Evolutionary conservation across 2,329 filamentous ascomycete species (phyloP), one percentile per base, ranked within the genome.

Genomic region (Sporothrix curviconia): DNA sequence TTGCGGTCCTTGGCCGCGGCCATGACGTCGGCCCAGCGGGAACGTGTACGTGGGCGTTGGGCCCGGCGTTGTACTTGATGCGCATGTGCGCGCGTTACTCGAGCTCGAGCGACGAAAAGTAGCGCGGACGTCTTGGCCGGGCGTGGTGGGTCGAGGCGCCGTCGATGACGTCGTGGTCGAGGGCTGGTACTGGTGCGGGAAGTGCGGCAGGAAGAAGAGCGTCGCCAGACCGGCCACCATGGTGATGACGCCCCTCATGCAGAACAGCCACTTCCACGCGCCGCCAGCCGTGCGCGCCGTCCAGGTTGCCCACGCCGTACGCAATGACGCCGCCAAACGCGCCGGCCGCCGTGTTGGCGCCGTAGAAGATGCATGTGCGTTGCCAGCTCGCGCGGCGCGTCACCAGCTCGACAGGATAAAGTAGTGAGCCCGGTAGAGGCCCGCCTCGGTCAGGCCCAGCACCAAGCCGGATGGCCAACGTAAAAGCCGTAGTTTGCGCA

Each of bases 371-470:
- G 55, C n/a, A 63, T 60, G 36, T 61, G 56, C 19, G 59, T 40
- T 22, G 60, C 59, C 17, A 65, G 52, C 50, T 65, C 63, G 3
- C 34, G 52, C 9, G 57, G 59, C 50, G 60, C 61, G 49, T 65
- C n/a, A 64, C 61, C 60, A 64, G 25, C 58, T 52, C 17, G 60
- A 61, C 34, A 64, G 55, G 50, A 63, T 59, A 37, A 61, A 60
- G 25, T 77, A 69, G 59, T 87, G 71, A 0, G 86, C 86, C 0
- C 86, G 86, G 63, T 89, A 89, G 0, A 89, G 72, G 0, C 86
- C 86, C 0, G 83, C 85, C 70, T 89, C 86, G 39, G 89, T 78
- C 7, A 79, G 74, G 7, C 87, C 87, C 0, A 91, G 79, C 14
- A 90, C 71, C 0, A 91, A 67, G 5, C n/a, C 87, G 83, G 61